phyloP scores from a whole-genome alignment of 495 filamentous ascomycete genomes.

The Talaromyces ruber region DNA sequence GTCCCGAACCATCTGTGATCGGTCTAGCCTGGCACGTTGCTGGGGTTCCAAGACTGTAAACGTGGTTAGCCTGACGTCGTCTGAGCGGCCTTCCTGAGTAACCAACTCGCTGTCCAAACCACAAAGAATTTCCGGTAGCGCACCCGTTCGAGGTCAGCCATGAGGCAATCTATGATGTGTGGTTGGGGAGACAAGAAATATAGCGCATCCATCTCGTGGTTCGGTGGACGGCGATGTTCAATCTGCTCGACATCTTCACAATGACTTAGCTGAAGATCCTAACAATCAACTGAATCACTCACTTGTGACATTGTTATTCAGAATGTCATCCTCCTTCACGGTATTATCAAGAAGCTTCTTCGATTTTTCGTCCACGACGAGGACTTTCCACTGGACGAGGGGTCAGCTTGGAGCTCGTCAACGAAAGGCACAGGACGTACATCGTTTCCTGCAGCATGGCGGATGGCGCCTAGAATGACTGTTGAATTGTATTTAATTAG shows the following conservation, averaged over 20 bases:
- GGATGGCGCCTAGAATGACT: constrained; percentile 55
- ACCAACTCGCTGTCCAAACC: constrained; percentile 76
- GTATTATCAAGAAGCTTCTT: constrained; percentile 78
- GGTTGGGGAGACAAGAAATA: constrained; percentile 80
- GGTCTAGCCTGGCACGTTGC: constrained; percentile 47
- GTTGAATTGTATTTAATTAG: background rate
- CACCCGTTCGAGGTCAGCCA: constrained; percentile 80
- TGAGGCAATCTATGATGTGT: constrained; percentile 84
- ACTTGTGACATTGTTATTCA: constrained; percentile 94
- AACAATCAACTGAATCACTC: constrained; percentile 20
- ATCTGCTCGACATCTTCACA: constrained; percentile 80
- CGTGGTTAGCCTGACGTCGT: constrained; percentile 2
- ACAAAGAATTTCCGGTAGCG: constrained; percentile 67
- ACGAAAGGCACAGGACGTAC: constrained; percentile 27
- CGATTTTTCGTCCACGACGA: constrained; percentile 76
- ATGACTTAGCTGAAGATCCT: constrained; percentile 6
- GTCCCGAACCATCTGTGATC: constrained; percentile 51
- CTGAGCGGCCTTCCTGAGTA: background rate
- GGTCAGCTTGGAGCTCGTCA: constrained; percentile 16
- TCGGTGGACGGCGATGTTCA: constrained; percentile 69
- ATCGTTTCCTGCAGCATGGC: constrained; percentile 49
- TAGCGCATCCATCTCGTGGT: constrained; percentile 84
- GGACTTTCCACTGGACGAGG: constrained; percentile 77
- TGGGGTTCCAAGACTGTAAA: constrained; percentile 43
- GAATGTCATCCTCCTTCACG: constrained; percentile 87